Evolutionary conservation across 2,329 filamentous ascomycete genomes (phyloP), one percentile per base, ranked within the genome.

Genomic region (Botrytis hyacinthi): DNA sequence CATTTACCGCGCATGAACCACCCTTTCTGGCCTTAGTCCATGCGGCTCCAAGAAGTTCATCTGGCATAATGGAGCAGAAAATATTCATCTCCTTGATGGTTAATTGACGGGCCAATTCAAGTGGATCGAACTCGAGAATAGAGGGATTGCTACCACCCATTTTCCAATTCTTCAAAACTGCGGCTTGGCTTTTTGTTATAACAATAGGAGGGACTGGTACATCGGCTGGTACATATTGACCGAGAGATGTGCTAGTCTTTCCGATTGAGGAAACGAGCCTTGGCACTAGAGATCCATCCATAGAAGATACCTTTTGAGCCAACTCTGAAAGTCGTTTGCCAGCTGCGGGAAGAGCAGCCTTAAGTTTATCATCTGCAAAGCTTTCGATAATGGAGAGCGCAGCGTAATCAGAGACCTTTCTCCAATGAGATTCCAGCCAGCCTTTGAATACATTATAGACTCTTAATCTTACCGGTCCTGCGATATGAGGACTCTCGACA

Each of bases 401-500:
- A 20, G 89, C 87, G 71, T 89, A 88, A 81, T 99, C 96, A 18
- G 91, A 90, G 74, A 94, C 90, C 76, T 93, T 90, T 66, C 92
- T 90, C 95, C 96, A 99, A 82, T 99, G 94, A 10, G 93, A 96
- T 84, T 98, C 96, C 32, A 99, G 85, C 96, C 96, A 99, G 60
- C 93, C 93, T 83, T 99, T 99, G 86, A 99, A 94, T 73, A 94
- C 91, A 81, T 99, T 98, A 85, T 97, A 98, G 1, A 98, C 94
- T 70, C 96, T 90, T 66, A 99, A 85, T 69, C 95, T 91, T 35
- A 98, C 95, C 0, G 95, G 93, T 4, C 87, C 88, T 35, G 94
- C 91, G 76, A 95, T 88, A 74, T 90, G 88, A 35, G 90, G 89
- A 66, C 91, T 92, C 74, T 96, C 92, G 20, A 90, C 92, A 54